Percentiles rank a stretch among this genome's conserved stretches.
These are phyloP conservation scores for Tolypocladium guangdongense DNA, from an alignment of 2,329 filamentous ascomycete genomes.

Conservation along the genomic window DNA sequence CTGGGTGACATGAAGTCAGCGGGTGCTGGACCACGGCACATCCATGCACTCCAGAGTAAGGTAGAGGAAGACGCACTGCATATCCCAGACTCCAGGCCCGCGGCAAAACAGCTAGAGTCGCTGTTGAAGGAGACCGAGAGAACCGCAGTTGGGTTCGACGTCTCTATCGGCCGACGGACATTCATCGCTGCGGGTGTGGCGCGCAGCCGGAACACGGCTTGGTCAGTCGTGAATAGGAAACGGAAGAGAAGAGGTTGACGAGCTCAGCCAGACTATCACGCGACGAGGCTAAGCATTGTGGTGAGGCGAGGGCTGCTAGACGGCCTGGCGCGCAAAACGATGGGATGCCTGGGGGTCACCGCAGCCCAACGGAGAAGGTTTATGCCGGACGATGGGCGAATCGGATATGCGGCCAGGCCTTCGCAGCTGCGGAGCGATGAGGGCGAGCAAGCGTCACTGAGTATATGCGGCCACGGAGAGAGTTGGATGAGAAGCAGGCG, in stretches of 20 bases:
- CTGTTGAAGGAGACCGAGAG: constrained; percentile 80
- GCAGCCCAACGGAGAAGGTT: background rate
- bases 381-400: background rate
- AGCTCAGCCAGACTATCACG: background rate
- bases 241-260: background rate
- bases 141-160: constrained; percentile 60
- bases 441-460: background rate
- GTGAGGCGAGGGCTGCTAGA: background rate
- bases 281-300: background rate
- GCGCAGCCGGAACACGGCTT: background rate
- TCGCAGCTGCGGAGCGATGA: background rate
- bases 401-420: background rate
- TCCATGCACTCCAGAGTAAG: background rate
- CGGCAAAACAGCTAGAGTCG: constrained; percentile 74
- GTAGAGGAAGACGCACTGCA: constrained; percentile 47
- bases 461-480: background rate
- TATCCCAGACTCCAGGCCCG: constrained; percentile 78
- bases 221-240: background rate
- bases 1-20: constrained; percentile 30
- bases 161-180: constrained; percentile 75
- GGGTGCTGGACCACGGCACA: background rate
- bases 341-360: too few species aligned
- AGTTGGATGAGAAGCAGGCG: background rate
- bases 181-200: constrained; percentile 55
- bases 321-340: background rate